Conservation (phyloP, 2,329 filamentous ascomycete species). For the Aureobasidium sp. region DNA sequence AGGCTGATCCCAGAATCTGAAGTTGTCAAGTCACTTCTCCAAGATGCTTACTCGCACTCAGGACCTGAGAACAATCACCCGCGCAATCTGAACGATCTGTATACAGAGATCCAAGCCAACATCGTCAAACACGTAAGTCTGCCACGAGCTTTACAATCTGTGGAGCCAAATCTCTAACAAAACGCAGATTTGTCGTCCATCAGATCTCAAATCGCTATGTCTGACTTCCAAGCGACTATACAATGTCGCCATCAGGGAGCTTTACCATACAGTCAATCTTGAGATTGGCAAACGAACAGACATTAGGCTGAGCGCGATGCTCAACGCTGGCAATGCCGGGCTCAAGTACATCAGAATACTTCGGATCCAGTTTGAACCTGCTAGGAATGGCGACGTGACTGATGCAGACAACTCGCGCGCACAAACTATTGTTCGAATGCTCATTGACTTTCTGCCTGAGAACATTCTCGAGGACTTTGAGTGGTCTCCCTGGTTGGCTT, state of each 20-base stretch:
- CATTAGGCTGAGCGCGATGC: conserved; percentile 38
- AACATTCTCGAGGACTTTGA: conserved; percentile 44
- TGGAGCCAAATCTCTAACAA: neutral
- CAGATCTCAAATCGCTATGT: conserved; percentile 42
- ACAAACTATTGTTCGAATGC: conserved; percentile 37
- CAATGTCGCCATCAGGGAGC: conserved; percentile 38
- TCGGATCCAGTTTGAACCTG: conserved; percentile 38
- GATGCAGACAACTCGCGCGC: conserved; percentile 31
- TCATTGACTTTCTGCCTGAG: conserved; percentile 43
- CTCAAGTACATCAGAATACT: conserved; percentile 41
- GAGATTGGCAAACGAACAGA: conserved; percentile 41
- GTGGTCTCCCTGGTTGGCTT: conserved; percentile 45
- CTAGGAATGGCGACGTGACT: conserved; percentile 27
- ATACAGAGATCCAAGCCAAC: neutral
- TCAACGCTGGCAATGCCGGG: conserved; percentile 42
- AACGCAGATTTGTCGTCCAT: conserved; percentile 37
- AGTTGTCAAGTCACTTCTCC: neutral
- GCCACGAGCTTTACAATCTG: neutral
- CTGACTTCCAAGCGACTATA: conserved; percentile 42
- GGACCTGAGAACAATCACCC: too few relatives aligned
- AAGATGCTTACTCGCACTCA: neutral
- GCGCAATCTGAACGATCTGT: neutral
- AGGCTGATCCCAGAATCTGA: neutral
- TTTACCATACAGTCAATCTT: conserved; percentile 42
- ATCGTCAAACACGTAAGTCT: conserved; percentile 10